A percentile compares a stretch with the other conserved stretches of the same genome.
phyloP scores from a whole-genome alignment of 257 asterid genomes.

The Solanum corneliomulleri region DNA sequence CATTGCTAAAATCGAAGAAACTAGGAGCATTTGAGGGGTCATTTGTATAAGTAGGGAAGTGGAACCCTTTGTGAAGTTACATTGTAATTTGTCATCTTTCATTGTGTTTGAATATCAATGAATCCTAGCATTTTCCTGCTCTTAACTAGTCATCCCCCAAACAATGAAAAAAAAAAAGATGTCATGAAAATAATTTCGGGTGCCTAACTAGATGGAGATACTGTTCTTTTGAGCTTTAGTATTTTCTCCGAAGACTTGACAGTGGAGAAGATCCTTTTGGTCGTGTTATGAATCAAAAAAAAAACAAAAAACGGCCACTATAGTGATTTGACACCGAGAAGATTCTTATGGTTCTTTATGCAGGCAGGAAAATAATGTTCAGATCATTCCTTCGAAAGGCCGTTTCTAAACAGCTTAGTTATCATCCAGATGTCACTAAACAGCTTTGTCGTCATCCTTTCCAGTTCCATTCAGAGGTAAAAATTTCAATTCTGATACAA shows the following conservation, averaged over 20 bases:
- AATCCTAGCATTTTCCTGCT: background rate
- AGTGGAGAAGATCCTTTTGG: background rate
- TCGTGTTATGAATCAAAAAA: background rate
- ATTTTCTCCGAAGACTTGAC: background rate
- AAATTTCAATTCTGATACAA: background rate
- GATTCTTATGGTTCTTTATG: background rate
- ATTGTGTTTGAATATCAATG: background rate
- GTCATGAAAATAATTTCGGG: too few species aligned
- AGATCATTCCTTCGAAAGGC: slow-evolving; percentile 26
- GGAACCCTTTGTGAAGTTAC: background rate
- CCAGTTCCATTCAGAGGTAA: slow-evolving; percentile 31
- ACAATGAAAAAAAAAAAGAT: too few species aligned
- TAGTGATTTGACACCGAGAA: background rate
- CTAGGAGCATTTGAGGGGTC: background rate
- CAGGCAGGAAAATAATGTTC: slow-evolving; percentile 22
- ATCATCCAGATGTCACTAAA: background rate
- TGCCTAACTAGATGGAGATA: background rate
- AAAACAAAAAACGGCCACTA: background rate
- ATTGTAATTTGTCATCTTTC: background rate
- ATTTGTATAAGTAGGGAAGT: background rate
- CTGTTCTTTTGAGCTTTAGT: background rate
- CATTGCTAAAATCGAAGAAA: background rate
- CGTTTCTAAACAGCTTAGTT: background rate
- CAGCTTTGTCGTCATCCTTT: slow-evolving; percentile 5
- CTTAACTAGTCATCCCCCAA: background rate